These are phyloP conservation scores for Penicillium coffeae DNA, from an alignment of 495 filamentous ascomycete genomes.

Conservation along the genomic window DNA sequence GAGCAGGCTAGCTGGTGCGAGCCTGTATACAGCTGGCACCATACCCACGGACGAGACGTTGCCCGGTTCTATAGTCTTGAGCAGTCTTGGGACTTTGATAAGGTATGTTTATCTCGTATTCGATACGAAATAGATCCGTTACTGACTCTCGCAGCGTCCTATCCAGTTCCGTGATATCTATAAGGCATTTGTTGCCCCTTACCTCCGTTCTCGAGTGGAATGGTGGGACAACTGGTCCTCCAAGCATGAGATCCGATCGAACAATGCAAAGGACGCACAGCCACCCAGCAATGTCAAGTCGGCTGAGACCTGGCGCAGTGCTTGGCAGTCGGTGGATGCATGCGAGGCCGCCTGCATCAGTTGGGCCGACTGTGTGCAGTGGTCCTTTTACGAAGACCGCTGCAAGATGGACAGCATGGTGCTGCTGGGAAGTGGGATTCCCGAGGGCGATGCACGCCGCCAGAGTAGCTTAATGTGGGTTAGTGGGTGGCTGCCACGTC, in stretches of 20 bases:
- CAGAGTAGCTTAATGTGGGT: constrained; percentile 20
- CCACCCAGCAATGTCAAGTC: constrained; percentile 16
- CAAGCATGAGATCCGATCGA: constrained; percentile 25
- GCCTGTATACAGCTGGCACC: constrained; percentile 49
- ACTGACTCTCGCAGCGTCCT: constrained; percentile 6
- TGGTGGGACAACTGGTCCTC: constrained; percentile 27
- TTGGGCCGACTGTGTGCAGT: constrained; percentile 28
- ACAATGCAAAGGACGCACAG: constrained; percentile 11
- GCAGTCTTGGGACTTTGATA: constrained; percentile 17
- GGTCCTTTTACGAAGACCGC: constrained; percentile 26
- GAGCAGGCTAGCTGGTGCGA: constrained; percentile 41
- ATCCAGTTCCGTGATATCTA: constrained; percentile 24
- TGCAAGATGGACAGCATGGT: constrained; percentile 22
- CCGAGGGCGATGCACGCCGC: constrained; percentile 19
- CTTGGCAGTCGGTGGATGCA: constrained; percentile 22
- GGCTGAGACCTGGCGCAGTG: constrained; percentile 15
- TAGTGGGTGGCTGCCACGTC: constrained; percentile 24
- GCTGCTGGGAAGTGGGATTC: constrained; percentile 19
- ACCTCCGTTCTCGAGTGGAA: constrained; percentile 16
- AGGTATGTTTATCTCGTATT: constrained; percentile 4
- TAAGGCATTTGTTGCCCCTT: constrained; percentile 15
- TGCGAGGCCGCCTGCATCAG: constrained; percentile 22
- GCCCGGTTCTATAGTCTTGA: constrained; percentile 23
- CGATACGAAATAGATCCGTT: not conserved
- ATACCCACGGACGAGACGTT: constrained; percentile 29